Evolutionary conservation across 179 eudicot species (phyloP).

Genomic region (Gypsophila paniculata): DNA sequence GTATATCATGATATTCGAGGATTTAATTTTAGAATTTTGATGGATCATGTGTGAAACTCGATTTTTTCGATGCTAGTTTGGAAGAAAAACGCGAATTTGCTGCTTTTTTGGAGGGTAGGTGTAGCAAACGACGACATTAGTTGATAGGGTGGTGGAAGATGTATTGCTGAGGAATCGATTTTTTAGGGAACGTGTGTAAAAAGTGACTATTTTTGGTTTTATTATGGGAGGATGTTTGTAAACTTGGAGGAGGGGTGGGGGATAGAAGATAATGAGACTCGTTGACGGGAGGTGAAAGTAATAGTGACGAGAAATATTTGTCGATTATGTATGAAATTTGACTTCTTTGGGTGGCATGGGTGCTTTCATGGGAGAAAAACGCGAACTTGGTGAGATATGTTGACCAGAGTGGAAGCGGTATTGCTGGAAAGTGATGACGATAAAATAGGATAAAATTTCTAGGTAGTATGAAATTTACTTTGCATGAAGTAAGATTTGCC

Average conservation of each 20-base stretch:
- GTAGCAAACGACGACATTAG: background rate
- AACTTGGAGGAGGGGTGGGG: no score
- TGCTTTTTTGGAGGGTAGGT: no score
- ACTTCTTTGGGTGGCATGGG: background rate
- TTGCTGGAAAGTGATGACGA: background rate
- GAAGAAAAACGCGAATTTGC: background rate
- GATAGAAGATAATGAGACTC: background rate
- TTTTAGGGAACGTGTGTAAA: background rate
- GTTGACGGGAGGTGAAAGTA: background rate
- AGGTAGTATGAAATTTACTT: background rate
- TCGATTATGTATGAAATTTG: background rate
- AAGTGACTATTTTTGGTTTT: background rate
- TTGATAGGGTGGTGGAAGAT: background rate
- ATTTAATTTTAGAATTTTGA: background rate
- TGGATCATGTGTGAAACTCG: background rate
- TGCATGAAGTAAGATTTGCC: background rate
- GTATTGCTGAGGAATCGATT: background rate
- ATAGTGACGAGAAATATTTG: background rate
- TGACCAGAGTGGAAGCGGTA: background rate
- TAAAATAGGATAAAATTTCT: constrained; percentile 1
- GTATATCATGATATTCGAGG: background rate
- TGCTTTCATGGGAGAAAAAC: background rate
- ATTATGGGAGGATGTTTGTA: background rate
- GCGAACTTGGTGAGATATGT: background rate
- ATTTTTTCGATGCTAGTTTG: background rate